These are phyloP conservation scores for Lagenaria siceraria DNA, from an alignment of 306 rosid species.

Conservation along the genomic window DNA sequence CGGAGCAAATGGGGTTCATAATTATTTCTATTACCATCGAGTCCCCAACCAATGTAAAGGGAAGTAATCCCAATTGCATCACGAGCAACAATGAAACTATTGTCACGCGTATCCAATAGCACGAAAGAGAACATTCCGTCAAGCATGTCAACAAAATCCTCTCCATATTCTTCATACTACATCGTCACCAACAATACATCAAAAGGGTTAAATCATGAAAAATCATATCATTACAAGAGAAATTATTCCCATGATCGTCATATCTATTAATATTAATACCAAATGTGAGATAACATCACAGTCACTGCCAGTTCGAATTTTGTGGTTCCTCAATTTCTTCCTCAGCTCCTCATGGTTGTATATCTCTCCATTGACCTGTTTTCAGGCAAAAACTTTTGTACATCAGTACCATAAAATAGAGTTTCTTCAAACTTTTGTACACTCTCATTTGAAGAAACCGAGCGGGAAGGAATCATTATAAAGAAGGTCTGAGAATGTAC, in stretches of 20 bases:
- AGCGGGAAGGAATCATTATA: too few species aligned
- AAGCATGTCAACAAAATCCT: constrained; percentile 68
- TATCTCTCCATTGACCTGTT: constrained; percentile 88
- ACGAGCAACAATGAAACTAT: constrained; percentile 83
- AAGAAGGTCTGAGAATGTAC: constrained; percentile 17
- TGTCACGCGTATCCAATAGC: constrained; percentile 83
- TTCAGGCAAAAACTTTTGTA: background rate
- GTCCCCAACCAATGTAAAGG: constrained; percentile 94
- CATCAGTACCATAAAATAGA: background rate
- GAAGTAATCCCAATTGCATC: constrained; percentile 95
- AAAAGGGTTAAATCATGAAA: background rate
- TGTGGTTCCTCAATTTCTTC: constrained; percentile 55
- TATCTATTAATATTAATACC: constrained; percentile 24
- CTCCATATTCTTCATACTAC: constrained; percentile 88
- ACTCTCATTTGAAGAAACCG: background rate
- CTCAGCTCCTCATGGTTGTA: constrained; percentile 86
- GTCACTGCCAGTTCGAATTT: constrained; percentile 77
- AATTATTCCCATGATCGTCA: background rate
- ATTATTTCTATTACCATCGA: constrained; percentile 46
- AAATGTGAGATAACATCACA: constrained; percentile 94
- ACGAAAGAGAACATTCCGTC: constrained; percentile 93
- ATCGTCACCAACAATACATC: background rate
- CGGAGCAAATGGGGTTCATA: background rate
- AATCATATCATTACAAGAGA: background rate
- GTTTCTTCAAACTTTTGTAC: too few species aligned